Evolutionary conservation across 73 alveolate genomes (phyloP).

Genomic region (Paramecium tetraurelia): DNA sequence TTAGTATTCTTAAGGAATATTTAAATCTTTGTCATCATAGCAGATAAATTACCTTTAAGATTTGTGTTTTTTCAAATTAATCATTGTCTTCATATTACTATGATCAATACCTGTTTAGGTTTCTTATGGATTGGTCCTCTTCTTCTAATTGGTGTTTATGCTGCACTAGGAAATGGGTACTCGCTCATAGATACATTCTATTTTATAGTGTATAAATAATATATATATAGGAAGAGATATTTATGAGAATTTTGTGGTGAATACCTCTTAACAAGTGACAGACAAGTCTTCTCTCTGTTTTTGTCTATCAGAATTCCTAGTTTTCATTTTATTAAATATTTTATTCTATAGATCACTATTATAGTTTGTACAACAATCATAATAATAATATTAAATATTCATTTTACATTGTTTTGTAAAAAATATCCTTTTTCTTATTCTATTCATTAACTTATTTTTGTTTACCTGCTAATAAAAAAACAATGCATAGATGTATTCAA

Average conservation of each 20-base stretch:
- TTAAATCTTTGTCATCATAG: slow-evolving; percentile 26
- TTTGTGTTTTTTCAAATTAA: not conserved
- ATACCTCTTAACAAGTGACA: slow-evolving; percentile 24
- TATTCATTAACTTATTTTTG: not conserved
- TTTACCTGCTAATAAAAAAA: not conserved
- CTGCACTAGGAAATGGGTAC: not conserved
- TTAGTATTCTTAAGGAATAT: not conserved
- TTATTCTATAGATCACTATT: not conserved
- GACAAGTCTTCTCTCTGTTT: not conserved
- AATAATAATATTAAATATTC: not conserved
- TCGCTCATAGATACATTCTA: slow-evolving; percentile 21
- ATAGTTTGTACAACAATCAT: not conserved
- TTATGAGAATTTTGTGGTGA: not conserved
- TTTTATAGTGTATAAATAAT: not conserved
- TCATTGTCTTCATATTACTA: not conserved
- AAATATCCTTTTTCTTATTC: not conserved
- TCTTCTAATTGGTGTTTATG: not conserved
- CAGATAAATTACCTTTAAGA: not conserved
- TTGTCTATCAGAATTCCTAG: slow-evolving; percentile 6
- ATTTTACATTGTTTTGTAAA: not conserved
- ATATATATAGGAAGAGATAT: not conserved
- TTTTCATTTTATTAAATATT: slow-evolving; percentile 13
- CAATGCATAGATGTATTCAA: not conserved
- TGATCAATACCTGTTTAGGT: not conserved
- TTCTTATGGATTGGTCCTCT: not conserved